Evolutionary conservation across 495 filamentous ascomycete genomes (phyloP).

Genomic region (Pyrenula massariospora): DNA sequence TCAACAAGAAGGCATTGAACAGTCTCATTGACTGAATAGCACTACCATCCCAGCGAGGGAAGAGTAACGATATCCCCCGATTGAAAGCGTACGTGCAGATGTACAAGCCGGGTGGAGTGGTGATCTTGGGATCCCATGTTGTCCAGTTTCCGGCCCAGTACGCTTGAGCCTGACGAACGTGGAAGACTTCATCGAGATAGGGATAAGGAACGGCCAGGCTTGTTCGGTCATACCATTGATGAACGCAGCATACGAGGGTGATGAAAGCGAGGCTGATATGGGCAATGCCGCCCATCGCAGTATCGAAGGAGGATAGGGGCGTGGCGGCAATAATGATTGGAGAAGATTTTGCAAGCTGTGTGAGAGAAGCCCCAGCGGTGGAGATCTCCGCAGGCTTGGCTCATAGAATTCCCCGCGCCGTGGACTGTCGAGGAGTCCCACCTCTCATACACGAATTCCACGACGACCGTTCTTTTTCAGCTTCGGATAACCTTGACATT

Average conservation of each 20-base stretch:
- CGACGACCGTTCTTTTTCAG: too few relatives aligned
- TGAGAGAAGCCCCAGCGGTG: too few relatives aligned
- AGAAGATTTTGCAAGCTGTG: too few relatives aligned
- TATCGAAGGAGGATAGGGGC: too few relatives aligned
- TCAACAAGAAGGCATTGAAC: constrained; percentile 25
- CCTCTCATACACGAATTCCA: too few relatives aligned
- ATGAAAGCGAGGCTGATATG: constrained; percentile 1
- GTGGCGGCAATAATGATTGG: too few relatives aligned
- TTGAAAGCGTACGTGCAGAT: constrained; percentile 38
- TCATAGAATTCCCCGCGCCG: too few relatives aligned
- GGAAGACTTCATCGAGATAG: constrained; percentile 92
- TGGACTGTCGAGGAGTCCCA: too few relatives aligned
- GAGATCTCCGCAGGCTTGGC: too few relatives aligned
- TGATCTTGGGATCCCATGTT: constrained; percentile 92
- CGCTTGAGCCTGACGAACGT: constrained; percentile 79
- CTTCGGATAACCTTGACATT: too few relatives aligned
- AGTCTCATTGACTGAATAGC: constrained; percentile 21
- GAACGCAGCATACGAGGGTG: not conserved
- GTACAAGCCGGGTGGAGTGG: constrained; percentile 85
- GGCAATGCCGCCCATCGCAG: not conserved
- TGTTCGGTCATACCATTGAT: constrained; percentile 10
- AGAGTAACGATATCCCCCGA: constrained; percentile 25
- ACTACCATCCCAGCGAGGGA: constrained; percentile 25
- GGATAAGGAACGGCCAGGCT: constrained; percentile 53
- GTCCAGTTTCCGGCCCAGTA: constrained; percentile 68